A percentile compares a stretch with the other conserved stretches of the same genome.
These are phyloP conservation scores for Thelonectria blattea DNA, from an alignment of 2,329 filamentous ascomycete genomes.

Conservation along the genomic window DNA sequence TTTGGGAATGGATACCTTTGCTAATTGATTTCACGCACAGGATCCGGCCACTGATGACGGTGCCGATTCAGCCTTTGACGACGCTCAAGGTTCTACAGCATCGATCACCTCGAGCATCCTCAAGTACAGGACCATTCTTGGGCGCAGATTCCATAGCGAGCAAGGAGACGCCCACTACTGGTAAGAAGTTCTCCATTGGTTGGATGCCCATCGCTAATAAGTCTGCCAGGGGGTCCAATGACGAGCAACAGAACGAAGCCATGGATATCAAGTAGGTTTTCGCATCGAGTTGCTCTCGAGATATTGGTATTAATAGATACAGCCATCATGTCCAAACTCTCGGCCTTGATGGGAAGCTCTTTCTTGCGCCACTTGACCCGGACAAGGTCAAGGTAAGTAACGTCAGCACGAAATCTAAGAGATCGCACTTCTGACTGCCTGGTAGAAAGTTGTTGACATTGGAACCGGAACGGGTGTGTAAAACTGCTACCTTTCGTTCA, in stretches of 20 bases:
- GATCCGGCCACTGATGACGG: background rate
- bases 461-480: slow-evolving; percentile 1
- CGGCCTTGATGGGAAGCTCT: background rate
- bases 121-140: slow-evolving; percentile 1
- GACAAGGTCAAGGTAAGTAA: background rate
- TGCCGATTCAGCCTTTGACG: background rate
- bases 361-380: background rate
- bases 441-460: background rate
- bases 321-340: slow-evolving; percentile 2
- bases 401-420: background rate
- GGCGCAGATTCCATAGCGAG: background rate
- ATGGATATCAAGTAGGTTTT: slow-evolving; percentile 1
- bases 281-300: too few species aligned
- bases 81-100: background rate
- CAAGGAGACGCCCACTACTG: background rate
- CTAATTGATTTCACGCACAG: background rate
- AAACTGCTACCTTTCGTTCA: background rate
- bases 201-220: background rate
- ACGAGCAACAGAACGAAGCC: slow-evolving; percentile 1
- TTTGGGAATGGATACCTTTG: background rate
- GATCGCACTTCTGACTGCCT: background rate
- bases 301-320: background rate
- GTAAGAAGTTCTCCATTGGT: background rate
- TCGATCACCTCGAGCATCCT: slow-evolving; percentile 2
- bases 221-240: background rate